Evolutionary conservation across 1,139 yeast species (phyloP), one percentile per base, ranked within the genome.

Genomic region (Yamadazyma dushanensis): DNA sequence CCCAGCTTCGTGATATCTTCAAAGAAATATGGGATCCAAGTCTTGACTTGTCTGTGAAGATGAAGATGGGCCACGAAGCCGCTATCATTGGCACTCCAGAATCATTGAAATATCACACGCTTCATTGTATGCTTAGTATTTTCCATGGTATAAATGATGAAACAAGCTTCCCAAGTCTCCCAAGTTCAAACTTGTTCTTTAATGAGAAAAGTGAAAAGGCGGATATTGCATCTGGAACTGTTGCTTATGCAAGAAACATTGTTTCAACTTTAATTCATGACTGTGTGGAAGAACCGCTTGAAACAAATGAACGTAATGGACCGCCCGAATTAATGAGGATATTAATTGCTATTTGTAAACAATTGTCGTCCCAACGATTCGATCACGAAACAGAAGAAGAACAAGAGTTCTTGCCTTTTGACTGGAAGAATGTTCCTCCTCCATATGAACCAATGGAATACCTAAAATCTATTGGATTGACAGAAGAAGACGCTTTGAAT

Each of bases 361-460:
- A n/a, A 15, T 10, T 17, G 21, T 4, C 15, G 8, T 26, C 17
- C 21, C 29, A 26, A 15, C 10, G 11, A n/a, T 6, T 9, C 4
- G 21, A n/a, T n/a, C n/a, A n/a, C n/a, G n/a, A 26, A 8, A 14
- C 20, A 16, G 21, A 20, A 5, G 19, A 11, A 7, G 9, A 14
- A 16, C 32, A 34, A 6, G 29, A 26, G 2, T 63, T 63, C 30
- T 66, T 70, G 34, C 75, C 77, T 6, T 60, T 80, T 21, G 56
- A 65, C 13, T 68, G 77, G 61, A 59, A 62, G 27, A 66, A 69
- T 28, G 76, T 78, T 3, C 56, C 69, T 4, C 81, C 82, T 8
- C 73, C 85, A 0, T 61, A 64, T n/a, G 65, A 65, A 8, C 75
- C 77, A 45, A 56, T 75, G 7, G 65, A 70, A 5, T 77, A 73